These are phyloP conservation scores for Fusarium aywerte DNA, from an alignment of 2,329 filamentous ascomycete species.

Conservation along the genomic window DNA sequence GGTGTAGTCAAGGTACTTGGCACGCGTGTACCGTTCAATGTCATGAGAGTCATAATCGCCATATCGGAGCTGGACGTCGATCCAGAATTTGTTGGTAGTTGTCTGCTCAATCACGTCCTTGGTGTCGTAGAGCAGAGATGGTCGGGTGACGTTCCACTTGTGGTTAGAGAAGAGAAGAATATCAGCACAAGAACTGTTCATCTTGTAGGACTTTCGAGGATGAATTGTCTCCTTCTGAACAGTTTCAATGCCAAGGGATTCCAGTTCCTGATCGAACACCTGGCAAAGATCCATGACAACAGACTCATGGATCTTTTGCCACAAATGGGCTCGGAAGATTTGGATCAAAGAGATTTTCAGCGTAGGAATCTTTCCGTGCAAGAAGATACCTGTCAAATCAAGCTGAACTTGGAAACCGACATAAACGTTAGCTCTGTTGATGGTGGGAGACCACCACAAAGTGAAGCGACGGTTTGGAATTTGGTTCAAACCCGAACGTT, in stretches of 20 bases:
- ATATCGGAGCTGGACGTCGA: constrained; percentile 95
- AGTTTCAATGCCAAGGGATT: constrained; percentile 94
- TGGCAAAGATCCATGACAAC: constrained; percentile 99
- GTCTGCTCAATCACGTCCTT: constrained; percentile 95
- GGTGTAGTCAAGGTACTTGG: constrained; percentile 98
- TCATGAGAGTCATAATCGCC: constrained; percentile 99
- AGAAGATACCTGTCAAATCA: constrained; percentile 97
- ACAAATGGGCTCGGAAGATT: constrained; percentile 99
- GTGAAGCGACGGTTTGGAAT: constrained; percentile 99
- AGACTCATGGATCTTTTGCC: constrained; percentile 99
- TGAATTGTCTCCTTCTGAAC: constrained; percentile 99
- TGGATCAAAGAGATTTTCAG: constrained; percentile 98
- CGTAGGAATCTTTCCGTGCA: constrained; percentile 98
- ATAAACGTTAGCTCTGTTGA: constrained; percentile 96
- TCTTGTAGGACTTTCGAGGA: constrained; percentile 99
- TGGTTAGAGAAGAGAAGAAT: constrained; percentile 96
- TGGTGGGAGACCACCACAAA: constrained; percentile 95
- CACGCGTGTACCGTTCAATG: constrained; percentile 95
- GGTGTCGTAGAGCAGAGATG: constrained; percentile 92
- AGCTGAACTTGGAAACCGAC: constrained; percentile 99
- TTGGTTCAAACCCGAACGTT: constrained; percentile 95
- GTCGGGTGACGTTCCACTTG: constrained; percentile 98
- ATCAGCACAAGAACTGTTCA: constrained; percentile 99
- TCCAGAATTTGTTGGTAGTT: constrained; percentile 99
- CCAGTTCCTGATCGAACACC: constrained; percentile 96